Conservation (phyloP, 371 early-diverging fungal genomes). For the Actinomucor elegans region DNA sequence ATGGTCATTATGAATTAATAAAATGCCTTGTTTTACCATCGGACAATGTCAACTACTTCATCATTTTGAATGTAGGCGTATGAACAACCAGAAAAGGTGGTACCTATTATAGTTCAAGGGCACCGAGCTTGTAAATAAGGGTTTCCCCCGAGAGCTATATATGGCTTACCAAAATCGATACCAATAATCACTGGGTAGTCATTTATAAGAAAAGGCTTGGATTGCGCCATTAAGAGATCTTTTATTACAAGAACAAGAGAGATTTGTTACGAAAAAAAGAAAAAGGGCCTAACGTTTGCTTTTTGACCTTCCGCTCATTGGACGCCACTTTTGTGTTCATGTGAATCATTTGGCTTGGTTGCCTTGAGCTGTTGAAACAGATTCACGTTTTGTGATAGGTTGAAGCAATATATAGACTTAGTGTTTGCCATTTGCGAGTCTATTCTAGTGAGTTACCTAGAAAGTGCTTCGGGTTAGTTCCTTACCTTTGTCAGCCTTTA, state of each 20-base stretch:
- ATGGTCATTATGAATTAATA: too few relatives aligned
- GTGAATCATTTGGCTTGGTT: too few relatives aligned
- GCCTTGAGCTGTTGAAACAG: background rate
- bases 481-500: too few relatives aligned
- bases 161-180: constrained; percentile 45
- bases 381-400: background rate
- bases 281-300: background rate
- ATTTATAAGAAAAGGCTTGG: constrained; percentile 35
- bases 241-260: constrained; percentile 6
- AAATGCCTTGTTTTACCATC: constrained; percentile 37
- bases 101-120: constrained; percentile 46
- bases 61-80: constrained; percentile 56
- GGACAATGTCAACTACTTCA: constrained; percentile 60
- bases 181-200: constrained; percentile 50
- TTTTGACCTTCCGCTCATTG: background rate
- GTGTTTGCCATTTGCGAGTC: too few relatives aligned
- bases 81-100: constrained; percentile 50
- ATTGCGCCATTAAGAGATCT: constrained; percentile 24
- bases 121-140: too few relatives aligned
- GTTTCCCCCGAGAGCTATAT: too few relatives aligned
- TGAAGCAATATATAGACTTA: background rate
- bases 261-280: background rate
- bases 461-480: too few relatives aligned
- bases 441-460: too few relatives aligned
- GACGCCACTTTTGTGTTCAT: constrained; percentile 9